Conservation (phyloP, 2,329 filamentous ascomycete species). For the Endothia cerciana region DNA sequence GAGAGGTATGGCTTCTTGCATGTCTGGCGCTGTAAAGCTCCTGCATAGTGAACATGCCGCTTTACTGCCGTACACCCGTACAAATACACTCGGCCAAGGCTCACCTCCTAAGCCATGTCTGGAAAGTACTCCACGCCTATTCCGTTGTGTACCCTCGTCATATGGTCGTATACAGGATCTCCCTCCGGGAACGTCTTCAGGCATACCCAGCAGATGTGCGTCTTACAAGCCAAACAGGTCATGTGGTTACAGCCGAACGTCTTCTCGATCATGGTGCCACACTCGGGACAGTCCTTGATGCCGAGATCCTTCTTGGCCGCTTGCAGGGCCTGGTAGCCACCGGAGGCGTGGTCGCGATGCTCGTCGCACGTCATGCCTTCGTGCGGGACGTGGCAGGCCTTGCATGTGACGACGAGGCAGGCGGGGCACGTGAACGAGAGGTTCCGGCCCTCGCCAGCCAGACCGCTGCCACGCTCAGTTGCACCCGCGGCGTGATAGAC, state of each 20-base stretch:
- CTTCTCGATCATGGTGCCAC: constrained; percentile 47
- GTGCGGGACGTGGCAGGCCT: constrained; percentile 41
- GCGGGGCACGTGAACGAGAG: constrained; percentile 39
- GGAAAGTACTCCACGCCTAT: neutral
- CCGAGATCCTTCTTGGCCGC: constrained; percentile 41
- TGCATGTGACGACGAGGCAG: constrained; percentile 43
- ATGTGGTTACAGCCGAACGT: constrained; percentile 52
- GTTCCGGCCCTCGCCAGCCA: constrained; percentile 30
- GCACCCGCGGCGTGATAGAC: constrained; percentile 40
- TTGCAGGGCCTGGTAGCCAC: constrained; percentile 34
- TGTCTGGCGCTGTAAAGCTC: no score
- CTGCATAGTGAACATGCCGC: no score
- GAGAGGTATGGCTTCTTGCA: no score
- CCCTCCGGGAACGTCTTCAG: constrained; percentile 39
- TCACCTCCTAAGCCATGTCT: no score
- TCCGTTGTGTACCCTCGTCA: constrained; percentile 35
- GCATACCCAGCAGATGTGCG: constrained; percentile 55
- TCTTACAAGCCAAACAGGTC: constrained; percentile 43
- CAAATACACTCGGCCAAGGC: neutral
- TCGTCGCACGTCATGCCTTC: constrained; percentile 40
- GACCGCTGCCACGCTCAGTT: no score
- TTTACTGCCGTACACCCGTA: no score
- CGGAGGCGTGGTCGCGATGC: constrained; percentile 35
- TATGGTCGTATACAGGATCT: constrained; percentile 34
- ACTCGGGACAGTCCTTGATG: constrained; percentile 47